Evolutionary conservation across 805 yeast species (phyloP).

Genomic region (Teunomyces lycoperdinae): DNA sequence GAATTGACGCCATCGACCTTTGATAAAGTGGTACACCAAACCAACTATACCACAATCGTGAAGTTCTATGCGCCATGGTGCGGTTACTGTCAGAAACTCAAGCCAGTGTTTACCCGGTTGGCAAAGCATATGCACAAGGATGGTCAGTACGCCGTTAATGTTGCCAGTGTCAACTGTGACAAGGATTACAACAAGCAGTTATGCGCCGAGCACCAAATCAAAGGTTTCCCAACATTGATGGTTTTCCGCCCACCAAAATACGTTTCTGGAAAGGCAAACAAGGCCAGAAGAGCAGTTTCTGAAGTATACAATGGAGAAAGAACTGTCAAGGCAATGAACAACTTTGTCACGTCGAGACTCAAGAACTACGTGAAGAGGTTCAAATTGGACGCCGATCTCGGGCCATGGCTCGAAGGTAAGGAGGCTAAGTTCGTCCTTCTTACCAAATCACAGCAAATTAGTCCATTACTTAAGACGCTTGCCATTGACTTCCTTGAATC

Average conservation of each 20-base stretch:
- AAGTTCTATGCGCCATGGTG: conserved; percentile 99
- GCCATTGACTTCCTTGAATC: conserved; percentile 65
- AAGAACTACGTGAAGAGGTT: conserved; percentile 64
- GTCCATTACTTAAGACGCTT: conserved; percentile 59
- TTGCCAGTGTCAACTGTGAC: conserved; percentile 89
- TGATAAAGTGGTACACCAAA: conserved; percentile 58
- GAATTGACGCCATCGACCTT: conserved; percentile 60
- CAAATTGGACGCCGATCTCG: conserved; percentile 17
- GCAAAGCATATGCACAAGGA: conserved; percentile 57
- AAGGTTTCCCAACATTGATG: conserved; percentile 82
- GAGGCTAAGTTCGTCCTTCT: conserved; percentile 49
- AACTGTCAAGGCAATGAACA: conserved; percentile 49
- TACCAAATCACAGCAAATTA: conserved; percentile 45
- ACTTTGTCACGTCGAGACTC: conserved; percentile 54
- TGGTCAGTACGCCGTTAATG: conserved; percentile 47
- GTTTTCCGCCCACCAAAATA: conserved; percentile 80
- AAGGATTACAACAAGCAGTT: conserved; percentile 59
- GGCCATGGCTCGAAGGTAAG: conserved; percentile 27
- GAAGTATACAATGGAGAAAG: conserved; percentile 66
- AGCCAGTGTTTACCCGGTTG: conserved; percentile 60
- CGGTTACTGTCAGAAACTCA: conserved; percentile 81
- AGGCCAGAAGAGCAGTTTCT: conserved; percentile 28
- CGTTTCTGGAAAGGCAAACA: conserved; percentile 21
- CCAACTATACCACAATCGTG: conserved; percentile 78
- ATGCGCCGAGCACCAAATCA: conserved; percentile 62